These are phyloP conservation scores for Phaeosphaeriaceae sp. DNA, from an alignment of 2,329 filamentous ascomycete species.

Conservation along the genomic window DNA sequence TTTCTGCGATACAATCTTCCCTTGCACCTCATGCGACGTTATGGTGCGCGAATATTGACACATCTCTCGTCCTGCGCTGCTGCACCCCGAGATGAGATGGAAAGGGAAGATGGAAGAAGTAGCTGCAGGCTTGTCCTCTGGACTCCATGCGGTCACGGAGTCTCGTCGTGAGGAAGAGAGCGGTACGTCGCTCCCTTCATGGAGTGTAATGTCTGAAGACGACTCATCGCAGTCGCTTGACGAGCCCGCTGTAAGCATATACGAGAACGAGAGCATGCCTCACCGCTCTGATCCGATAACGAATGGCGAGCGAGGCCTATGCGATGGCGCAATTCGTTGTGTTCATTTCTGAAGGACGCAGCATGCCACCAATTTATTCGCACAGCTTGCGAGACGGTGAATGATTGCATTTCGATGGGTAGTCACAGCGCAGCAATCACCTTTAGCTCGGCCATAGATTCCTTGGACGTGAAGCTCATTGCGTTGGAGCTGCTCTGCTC, in stretches of 20 bases:
- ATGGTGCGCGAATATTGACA: conserved; percentile 37
- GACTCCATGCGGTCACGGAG: conserved; percentile 5
- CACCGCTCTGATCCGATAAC: conserved; percentile 3
- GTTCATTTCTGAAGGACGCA: background rate
- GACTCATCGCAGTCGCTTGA: conserved; percentile 21
- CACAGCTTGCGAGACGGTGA: background rate
- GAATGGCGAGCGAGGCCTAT: conserved; percentile 11
- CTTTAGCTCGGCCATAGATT: background rate
- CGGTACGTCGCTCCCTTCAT: conserved; percentile 10
- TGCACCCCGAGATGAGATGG: conserved; percentile 40
- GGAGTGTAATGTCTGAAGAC: conserved; percentile 24
- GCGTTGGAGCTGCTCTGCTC: background rate
- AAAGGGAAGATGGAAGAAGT: conserved; percentile 22
- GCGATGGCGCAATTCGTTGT: conserved; percentile 8
- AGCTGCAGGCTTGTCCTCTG: conserved; percentile 4
- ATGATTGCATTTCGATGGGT: background rate
- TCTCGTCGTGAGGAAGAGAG: conserved; percentile 4
- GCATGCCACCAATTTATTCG: background rate
- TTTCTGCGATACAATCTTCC: conserved; percentile 11
- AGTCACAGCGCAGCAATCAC: background rate
- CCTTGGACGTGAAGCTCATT: background rate
- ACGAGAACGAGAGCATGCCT: conserved; percentile 6
- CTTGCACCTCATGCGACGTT: conserved; percentile 30
- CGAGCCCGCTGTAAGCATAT: conserved; percentile 7
- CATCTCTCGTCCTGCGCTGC: conserved; percentile 35